phyloP scores from a whole-genome alignment of 345 rosid genomes.

The Eutrema yunnanense region DNA sequence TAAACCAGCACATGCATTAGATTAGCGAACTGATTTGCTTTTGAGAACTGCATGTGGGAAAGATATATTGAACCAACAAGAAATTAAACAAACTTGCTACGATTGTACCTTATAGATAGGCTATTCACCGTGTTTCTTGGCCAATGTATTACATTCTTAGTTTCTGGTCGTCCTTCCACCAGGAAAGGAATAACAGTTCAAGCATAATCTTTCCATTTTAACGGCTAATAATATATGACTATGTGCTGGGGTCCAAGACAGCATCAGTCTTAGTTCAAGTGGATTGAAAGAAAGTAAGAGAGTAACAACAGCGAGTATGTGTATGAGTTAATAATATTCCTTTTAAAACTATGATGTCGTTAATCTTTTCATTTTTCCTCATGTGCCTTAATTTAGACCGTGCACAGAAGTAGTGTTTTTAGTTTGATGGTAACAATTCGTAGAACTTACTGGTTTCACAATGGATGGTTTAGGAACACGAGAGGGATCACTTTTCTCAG shows the following conservation, averaged over 20 bases:
- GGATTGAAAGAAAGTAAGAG: neutral
- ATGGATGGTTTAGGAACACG: constrained; percentile 59
- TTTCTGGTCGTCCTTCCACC: constrained; percentile 1
- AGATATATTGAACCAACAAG: neutral
- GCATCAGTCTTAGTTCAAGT: neutral
- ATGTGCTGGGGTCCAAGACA: neutral
- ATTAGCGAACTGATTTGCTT: neutral
- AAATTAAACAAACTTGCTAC: neutral
- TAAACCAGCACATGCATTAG: constrained; percentile 4
- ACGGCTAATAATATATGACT: neutral
- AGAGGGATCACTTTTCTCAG: constrained; percentile 97
- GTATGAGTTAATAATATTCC: neutral
- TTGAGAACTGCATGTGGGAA: neutral
- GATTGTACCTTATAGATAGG: neutral
- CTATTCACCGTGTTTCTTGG: neutral
- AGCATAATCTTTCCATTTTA: neutral
- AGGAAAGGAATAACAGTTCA: neutral
- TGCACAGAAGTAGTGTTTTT: neutral
- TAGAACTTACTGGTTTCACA: constrained; percentile 3
- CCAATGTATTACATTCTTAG: neutral
- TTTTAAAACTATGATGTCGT: neutral
- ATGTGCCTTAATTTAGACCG: neutral
- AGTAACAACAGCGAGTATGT: neutral
- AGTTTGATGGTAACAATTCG: neutral
- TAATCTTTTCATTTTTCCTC: neutral